phyloP scores from a whole-genome alignment of 2,329 filamentous ascomycete genomes.

The Ambrosiella beaveri region DNA sequence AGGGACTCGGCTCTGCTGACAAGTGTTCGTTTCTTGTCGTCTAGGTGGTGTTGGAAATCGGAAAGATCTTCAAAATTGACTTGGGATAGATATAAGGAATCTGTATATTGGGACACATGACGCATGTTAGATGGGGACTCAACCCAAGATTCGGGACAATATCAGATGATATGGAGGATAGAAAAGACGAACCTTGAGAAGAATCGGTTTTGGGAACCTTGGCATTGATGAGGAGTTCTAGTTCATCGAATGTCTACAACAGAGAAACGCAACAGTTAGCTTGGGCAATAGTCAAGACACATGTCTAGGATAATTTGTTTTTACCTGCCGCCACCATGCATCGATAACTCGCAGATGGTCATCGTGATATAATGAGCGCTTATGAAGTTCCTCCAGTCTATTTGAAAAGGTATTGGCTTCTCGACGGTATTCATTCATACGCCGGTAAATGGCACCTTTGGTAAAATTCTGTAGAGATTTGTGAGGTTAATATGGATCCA shows the following conservation, averaged over 20 bases:
- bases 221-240: conserved; percentile 7
- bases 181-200: conserved; percentile 12
- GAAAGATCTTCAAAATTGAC: conserved; percentile 45
- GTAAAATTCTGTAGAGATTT: conserved; percentile 52
- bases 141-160: conserved; percentile 10
- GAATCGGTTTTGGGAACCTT: conserved; percentile 4
- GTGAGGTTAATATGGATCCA: background rate
- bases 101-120: conserved; percentile 20
- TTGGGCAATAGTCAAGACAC: background rate
- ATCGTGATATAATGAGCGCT: conserved; percentile 66
- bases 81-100: conserved; percentile 37
- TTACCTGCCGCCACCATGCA: conserved; percentile 84
- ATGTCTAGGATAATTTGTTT: conserved; percentile 17
- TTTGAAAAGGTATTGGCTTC: conserved; percentile 69
- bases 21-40: conserved; percentile 58
- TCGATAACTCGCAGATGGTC: conserved; percentile 84
- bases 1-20: conserved; percentile 56
- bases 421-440: conserved; percentile 96
- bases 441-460: conserved; percentile 91
- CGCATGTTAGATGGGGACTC: conserved; percentile 11
- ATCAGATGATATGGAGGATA: background rate
- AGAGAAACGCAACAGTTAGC: background rate
- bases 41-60: conserved; percentile 69
- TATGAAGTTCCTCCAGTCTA: conserved; percentile 64
- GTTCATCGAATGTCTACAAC: conserved; percentile 8